These are phyloP conservation scores for Metarhizium rileyi DNA, from an alignment of 2,329 filamentous ascomycete genomes.

Conservation along the genomic window DNA sequence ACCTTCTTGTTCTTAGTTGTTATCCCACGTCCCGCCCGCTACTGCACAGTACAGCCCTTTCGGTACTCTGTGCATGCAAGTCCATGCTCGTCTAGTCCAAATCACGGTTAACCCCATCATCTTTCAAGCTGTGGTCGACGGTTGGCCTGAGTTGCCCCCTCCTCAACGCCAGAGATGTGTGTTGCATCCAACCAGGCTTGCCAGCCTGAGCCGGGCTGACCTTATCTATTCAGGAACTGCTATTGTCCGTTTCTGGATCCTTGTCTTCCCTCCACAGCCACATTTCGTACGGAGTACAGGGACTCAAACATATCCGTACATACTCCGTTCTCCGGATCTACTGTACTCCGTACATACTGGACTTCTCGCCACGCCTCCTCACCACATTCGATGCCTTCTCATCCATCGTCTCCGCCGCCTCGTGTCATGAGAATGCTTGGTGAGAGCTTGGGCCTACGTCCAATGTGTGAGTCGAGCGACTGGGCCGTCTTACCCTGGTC, in stretches of 20 bases:
- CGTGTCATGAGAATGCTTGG: background rate
- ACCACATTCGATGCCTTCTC: background rate
- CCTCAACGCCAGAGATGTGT: too few species aligned
- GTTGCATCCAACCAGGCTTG: too few species aligned
- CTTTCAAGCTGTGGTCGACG: background rate
- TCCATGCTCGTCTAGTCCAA: background rate
- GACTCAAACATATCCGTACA: too few species aligned
- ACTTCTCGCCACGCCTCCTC: background rate
- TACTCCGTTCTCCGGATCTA: too few species aligned
- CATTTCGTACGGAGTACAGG: too few species aligned
- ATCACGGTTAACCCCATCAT: background rate
- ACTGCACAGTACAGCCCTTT: background rate
- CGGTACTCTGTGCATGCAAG: background rate
- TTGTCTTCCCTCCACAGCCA: background rate
- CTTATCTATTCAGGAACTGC: background rate
- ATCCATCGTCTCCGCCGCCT: background rate
- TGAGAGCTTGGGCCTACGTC: background rate
- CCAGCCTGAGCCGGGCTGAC: background rate
- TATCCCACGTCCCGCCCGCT: background rate
- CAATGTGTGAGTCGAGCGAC: background rate
- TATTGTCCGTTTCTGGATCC: background rate
- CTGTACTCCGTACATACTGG: background rate
- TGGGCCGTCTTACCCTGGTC: background rate
- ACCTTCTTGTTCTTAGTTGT: background rate
- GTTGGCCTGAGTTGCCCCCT: background rate